Evolutionary conservation across 1,284 basidiomycete species (phyloP).

Genomic region (Mycena sp.): DNA sequence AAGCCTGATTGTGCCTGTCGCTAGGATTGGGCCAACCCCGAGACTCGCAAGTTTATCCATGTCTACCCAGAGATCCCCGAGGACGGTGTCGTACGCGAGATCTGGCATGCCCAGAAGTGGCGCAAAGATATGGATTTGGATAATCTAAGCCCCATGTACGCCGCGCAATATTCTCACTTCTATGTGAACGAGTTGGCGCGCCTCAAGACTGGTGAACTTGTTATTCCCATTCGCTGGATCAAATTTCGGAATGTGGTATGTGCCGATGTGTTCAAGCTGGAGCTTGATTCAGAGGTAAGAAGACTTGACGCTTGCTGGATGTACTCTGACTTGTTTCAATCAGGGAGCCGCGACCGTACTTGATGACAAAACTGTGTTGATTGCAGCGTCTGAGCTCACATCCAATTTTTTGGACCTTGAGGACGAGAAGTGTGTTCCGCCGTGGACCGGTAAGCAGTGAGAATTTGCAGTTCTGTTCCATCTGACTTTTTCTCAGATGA

Average conservation of each 20-base stretch:
- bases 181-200: slow-evolving; percentile 35
- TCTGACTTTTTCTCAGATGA: too few relatives aligned
- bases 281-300: neutral
- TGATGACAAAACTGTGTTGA: too few relatives aligned
- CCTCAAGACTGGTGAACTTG: slow-evolving; percentile 29
- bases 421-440: too few relatives aligned
- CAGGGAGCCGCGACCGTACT: too few relatives aligned
- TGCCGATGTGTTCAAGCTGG: neutral
- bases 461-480: too few relatives aligned
- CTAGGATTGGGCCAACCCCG: slow-evolving; percentile 31
- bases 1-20: neutral
- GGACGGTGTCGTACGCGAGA: slow-evolving; percentile 23
- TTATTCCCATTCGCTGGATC: slow-evolving; percentile 32
- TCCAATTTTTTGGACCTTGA: too few relatives aligned
- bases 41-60: slow-evolving; percentile 25
- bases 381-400: too few relatives aligned
- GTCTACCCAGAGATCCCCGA: slow-evolving; percentile 35
- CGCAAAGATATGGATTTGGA: slow-evolving; percentile 24
- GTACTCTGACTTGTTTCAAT: too few relatives aligned
- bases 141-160: slow-evolving; percentile 35
- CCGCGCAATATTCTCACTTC: slow-evolving; percentile 4
- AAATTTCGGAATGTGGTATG: neutral
- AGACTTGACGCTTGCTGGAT: too few relatives aligned
- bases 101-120: slow-evolving; percentile 34
- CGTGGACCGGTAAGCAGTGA: too few relatives aligned